Evolutionary conservation across 257 asterid genomes (phyloP), one percentile per base, ranked within the genome.

Genomic region (Przewalskia tangutica): DNA sequence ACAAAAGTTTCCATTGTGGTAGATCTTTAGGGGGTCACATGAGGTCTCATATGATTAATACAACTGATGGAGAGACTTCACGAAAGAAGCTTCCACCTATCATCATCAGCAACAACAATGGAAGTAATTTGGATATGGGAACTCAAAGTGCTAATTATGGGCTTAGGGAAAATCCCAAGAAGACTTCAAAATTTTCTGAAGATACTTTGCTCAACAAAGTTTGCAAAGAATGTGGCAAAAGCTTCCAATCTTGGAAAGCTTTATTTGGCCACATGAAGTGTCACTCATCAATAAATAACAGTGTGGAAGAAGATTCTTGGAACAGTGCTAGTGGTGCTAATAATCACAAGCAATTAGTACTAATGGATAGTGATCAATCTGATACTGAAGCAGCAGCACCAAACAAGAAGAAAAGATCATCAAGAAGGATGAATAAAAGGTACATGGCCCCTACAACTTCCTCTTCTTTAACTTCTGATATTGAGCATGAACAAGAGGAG

Each of bases 251-350:
- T 62, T 88, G 93, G 94, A 93, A 91, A 88, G 97, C 98, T 81
- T 82, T 95, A 87, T 95, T 92, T 86, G 97, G 97, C 20, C 98
- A 93, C 86, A 95, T 93, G 97, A 93, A 93, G 81, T 90, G 92
- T 84, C 98, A 95, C 84, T 92, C 98, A 59, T 38, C 82, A 40
- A 75, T 81, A 51, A 82, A 73, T 56, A 77, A 77, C n/a, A 63
- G 70, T 63, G 70, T 63, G 4, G 79, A 71, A 48, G 59, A 71
- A 71, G 91, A 89, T 85, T 93, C 92, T 76, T 85, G 85, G 88
- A 84, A 87, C 68, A 65, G 79, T 81, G 71, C 6, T 71, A 60
- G 7, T 27, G 32, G 32, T n/a, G 6, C 56, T 51, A 51, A 51
- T 51, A 3, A 54, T 54, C 59, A 54, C 59, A 16, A 55, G 23